Percentiles rank a stretch among this genome's conserved stretches.
phyloP scores from a whole-genome alignment of 2,329 filamentous ascomycete species.

The Colletotrichum musae region DNA sequence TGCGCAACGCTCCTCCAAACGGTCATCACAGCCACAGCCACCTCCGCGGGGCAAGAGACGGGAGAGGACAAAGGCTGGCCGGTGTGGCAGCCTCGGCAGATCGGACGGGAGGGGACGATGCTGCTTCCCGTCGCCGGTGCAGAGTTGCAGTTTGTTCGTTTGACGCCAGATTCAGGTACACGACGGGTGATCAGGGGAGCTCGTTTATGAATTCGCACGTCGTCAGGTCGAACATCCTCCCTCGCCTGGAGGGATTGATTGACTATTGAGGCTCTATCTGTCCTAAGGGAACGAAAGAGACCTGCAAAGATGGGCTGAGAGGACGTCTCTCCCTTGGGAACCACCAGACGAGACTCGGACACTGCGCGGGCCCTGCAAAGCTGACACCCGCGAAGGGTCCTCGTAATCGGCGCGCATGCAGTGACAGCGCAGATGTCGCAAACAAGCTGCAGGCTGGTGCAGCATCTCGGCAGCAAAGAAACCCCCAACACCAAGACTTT shows the following conservation, averaged over 20 bases:
- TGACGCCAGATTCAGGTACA: constrained; percentile 36
- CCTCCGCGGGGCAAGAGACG: constrained; percentile 10
- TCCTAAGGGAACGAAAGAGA: neutral
- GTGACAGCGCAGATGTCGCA: constrained; percentile 38
- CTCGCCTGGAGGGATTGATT: neutral
- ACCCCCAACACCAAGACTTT: constrained; percentile 11
- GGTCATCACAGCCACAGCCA: constrained; percentile 39
- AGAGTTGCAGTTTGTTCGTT: constrained; percentile 29
- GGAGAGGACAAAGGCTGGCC: constrained; percentile 9
- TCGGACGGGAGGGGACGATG: constrained; percentile 15
- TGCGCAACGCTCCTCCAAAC: constrained; percentile 33
- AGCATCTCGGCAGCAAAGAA: constrained; percentile 13
- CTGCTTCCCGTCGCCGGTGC: constrained; percentile 11
- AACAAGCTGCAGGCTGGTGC: constrained; percentile 16
- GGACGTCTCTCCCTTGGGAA: constrained; percentile 18
- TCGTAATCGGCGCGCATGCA: constrained; percentile 37
- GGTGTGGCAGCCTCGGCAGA: neutral
- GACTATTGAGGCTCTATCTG: constrained; percentile 6
- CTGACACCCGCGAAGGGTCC: constrained; percentile 20
- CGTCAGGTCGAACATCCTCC: neutral
- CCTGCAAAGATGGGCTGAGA: neutral
- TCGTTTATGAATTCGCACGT: neutral
- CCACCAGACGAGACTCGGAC: constrained; percentile 6
- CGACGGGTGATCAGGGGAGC: constrained; percentile 2
- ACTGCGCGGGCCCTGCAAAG: constrained; percentile 23